Evolutionary conservation across 2,329 filamentous ascomycete genomes (phyloP), one percentile per base, ranked within the genome.

Genomic region (Pseudogymnoascus sp.): DNA sequence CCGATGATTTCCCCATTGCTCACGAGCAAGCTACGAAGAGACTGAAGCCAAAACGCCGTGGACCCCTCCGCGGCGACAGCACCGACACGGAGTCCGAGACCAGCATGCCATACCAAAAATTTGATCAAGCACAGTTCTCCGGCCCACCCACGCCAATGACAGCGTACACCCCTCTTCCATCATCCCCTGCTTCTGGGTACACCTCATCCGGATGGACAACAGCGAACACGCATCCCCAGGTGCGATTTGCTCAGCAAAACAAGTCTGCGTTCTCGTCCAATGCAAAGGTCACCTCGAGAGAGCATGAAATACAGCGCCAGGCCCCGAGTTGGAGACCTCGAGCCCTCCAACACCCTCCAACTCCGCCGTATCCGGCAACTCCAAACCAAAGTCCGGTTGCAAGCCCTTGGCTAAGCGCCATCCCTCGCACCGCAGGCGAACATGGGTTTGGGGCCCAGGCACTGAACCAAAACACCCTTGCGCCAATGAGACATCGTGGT

Each of bases 331-430:
- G 35, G 35, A 38, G 25, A 7, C 35, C 33, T 39, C 58, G 35
- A 11, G 7, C 58, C 12, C 35, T 60, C 19, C 33, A 25, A 19
- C 58, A 60, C 11, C 49, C 49, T 55, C 49, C 49, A 33, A 55
- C 49, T 19, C 49, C 49, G 16, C 49, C 49, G 16, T 55, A 55
- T 22, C 49, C 49, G 2, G 49, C 28, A 14, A 60, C 58, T 38
- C 58, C 58, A 25, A 39, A 25, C 11, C 35, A 38, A 16, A 60
- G 35, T 30, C 58, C 58, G 1, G 23, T 41, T 30, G 58, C 76
- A 2, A 77, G 75, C 62, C 78, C 78, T 4, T 74, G 75, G 68
- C 72, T 80, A 6, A 80, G 76, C 64, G 78, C 78, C 11, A 75
- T 80, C 30, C 78, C 79, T 5, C 49, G 49, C 28, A 35, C 49